Evolutionary conservation across 371 early-diverging fungal genomes (phyloP), one percentile per base, ranked within the genome.

Genomic region (Mortierella sp.): DNA sequence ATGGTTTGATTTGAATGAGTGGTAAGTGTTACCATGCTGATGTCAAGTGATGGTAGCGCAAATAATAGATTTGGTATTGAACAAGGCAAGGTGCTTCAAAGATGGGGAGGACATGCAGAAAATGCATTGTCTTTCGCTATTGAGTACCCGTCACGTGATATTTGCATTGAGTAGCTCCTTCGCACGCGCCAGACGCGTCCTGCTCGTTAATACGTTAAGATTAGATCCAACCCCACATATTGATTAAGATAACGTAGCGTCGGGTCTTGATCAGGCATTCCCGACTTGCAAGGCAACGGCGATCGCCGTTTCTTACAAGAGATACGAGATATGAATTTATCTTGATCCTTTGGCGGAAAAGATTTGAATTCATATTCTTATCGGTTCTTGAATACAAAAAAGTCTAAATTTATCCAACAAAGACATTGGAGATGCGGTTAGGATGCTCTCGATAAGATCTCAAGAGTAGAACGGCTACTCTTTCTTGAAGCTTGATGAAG

Each of bases 1-100:
- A 14, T 45, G 64, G 45, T n/a, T n/a, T 24, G 9, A 0, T 52
- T 20, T 0, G 52, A 52, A n/a, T 52, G n/a, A 52, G 9, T 20
- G 61, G 1, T 39, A 4, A 22, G 57, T 54, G 26, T 68, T 68
- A 68, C 68, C 68, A 68, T 68, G 49, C 68, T 60, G 51, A 45
- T 16, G 59, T 35, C 64, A 20, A 28, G 18, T 47, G 12, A 16
- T 45, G 45, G 45, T 45, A 45, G 45, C 12, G 12, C 40, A 40
- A 18, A 10, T 45, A 45, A 45, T 45, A 12, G 45, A 45, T 16
- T 45, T 12, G 45, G 18, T 45, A 16, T 45, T 18, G 18, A 45
- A 45, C 5, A 45, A 45, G 45, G 35, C 35, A 45, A 45, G 18
- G 12, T 45, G 45, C 45, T 45, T 45, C 18, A 10, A 45, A 16